Percentiles rank a stretch among this genome's conserved stretches.
phyloP scores from a whole-genome alignment of 2,329 filamentous ascomycete genomes.

The Alternaria burnsii region DNA sequence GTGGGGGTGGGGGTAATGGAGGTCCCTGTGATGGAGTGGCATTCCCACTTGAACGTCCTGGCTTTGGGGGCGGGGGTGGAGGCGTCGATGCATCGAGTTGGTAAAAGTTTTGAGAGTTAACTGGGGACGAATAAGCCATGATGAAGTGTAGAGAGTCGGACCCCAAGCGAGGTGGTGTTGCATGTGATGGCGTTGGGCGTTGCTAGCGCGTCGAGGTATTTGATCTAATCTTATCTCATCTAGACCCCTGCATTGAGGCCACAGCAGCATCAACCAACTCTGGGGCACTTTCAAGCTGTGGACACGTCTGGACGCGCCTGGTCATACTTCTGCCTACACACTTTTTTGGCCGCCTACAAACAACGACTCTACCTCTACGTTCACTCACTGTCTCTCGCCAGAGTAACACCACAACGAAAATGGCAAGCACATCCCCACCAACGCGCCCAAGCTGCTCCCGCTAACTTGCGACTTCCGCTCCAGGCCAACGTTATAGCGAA shows the following conservation, averaged over 20 bases:
- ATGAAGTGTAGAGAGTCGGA: neutral
- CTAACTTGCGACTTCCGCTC: constrained; percentile 40
- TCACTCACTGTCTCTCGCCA: neutral
- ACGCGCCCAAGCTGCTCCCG: constrained; percentile 34
- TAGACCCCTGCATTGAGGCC: constrained; percentile 45
- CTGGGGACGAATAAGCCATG: constrained; percentile 53
- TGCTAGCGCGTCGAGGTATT: constrained; percentile 11
- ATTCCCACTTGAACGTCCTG: constrained; percentile 52
- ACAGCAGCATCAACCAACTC: constrained; percentile 33
- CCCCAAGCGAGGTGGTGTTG: neutral
- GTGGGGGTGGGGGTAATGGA: constrained; percentile 57
- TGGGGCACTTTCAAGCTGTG: constrained; percentile 33
- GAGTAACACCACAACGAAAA: constrained; percentile 27
- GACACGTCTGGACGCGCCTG: constrained; percentile 27
- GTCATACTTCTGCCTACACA: constrained; percentile 18
- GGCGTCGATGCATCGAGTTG: constrained; percentile 57
- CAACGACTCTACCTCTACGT: neutral
- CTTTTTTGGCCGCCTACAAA: constrained; percentile 11
- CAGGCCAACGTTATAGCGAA: constrained; percentile 83
- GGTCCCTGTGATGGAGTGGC: constrained; percentile 55
- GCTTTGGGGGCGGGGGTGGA: constrained; percentile 58
- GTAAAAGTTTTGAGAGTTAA: constrained; percentile 49
- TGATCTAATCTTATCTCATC: constrained; percentile 47
- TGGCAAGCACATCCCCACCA: constrained; percentile 33
- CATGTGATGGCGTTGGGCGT: constrained; percentile 11